Conservation (phyloP, 495 filamentous ascomycete species). For the Pseudoneurospora amorphoporcata region DNA sequence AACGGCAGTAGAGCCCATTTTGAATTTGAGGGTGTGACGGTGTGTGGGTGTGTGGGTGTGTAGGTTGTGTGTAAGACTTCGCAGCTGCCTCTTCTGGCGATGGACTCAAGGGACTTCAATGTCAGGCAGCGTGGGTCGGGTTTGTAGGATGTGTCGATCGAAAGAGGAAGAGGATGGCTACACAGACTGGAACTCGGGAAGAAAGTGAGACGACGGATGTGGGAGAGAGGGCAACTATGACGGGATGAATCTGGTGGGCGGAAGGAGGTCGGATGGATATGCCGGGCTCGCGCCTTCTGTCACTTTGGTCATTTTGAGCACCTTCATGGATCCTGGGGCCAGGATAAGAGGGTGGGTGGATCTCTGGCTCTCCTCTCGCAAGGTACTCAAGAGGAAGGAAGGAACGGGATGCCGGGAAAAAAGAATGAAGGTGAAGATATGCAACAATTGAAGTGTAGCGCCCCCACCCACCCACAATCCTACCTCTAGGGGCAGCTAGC, state of each 20-base stretch:
- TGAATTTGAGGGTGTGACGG: background rate
- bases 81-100: background rate
- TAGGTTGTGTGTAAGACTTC: background rate
- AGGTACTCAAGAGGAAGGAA: background rate
- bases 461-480: background rate
- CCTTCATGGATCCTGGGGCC: background rate
- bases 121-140: background rate
- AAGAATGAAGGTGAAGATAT: background rate
- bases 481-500: background rate
- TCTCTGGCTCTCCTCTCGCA: background rate
- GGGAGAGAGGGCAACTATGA: background rate
- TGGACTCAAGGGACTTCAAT: background rate
- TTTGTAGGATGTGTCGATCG: background rate
- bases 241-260: background rate
- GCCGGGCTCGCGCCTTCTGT: background rate
- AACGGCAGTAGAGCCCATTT: constrained; percentile 7
- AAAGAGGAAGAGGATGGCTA: background rate
- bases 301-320: background rate
- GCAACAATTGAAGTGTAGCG: background rate
- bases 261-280: background rate
- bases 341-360: background rate
- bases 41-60: background rate
- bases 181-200: background rate
- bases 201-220: background rate
- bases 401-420: background rate